phyloP scores from a whole-genome alignment of 768 basidiomycete species.

The Lanmaoa rubissima region DNA sequence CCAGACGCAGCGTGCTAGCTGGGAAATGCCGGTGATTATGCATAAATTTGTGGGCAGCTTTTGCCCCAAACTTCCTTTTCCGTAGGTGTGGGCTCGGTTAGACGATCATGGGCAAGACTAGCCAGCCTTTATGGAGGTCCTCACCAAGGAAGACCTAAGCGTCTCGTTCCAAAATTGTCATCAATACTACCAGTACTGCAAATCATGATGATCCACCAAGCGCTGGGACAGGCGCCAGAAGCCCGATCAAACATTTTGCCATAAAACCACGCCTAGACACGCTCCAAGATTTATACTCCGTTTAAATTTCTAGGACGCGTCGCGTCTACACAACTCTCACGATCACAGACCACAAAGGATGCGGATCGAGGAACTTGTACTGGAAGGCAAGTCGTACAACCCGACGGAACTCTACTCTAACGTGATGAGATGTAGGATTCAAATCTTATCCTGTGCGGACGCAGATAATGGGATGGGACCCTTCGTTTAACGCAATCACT shows the following conservation, averaged over 20 bases:
- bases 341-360: conserved; percentile 41
- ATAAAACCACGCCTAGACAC: conserved; percentile 5
- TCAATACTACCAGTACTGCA: neutral
- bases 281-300: conserved; percentile 23
- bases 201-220: neutral
- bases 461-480: conserved; percentile 94
- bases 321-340: conserved; percentile 15
- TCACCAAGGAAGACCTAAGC: neutral
- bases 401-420: neutral
- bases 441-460: conserved; percentile 98
- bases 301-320: conserved; percentile 24
- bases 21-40: conserved; percentile 11
- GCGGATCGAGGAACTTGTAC: conserved; percentile 93
- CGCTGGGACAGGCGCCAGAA: conserved; percentile 13
- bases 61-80: conserved; percentile 22
- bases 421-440: conserved; percentile 59
- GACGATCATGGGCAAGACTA: neutral
- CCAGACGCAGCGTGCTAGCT: neutral
- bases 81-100: neutral
- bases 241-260: neutral
- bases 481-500: conserved; percentile 98
- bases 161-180: neutral
- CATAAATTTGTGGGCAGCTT: conserved; percentile 14
- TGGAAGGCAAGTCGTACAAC: conserved; percentile 61
- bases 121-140: neutral